phyloP scores from a whole-genome alignment of 768 basidiomycete genomes.

The Kwoniella heveanensis region DNA sequence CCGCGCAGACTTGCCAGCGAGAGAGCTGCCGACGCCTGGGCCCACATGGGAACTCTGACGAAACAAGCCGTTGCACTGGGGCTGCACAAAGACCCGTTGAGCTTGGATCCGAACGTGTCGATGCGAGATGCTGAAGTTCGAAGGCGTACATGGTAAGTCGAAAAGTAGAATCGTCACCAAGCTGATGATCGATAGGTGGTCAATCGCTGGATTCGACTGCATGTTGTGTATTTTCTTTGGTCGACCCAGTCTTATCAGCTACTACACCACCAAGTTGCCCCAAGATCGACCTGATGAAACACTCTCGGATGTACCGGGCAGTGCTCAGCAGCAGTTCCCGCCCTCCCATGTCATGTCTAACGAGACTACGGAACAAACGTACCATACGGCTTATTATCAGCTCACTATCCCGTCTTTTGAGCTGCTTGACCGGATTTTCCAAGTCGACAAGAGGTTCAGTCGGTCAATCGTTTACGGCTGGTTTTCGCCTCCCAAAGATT shows the following conservation, averaged over 20 bases:
- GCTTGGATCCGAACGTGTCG: constrained; percentile 46
- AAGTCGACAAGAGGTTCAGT: constrained; percentile 43
- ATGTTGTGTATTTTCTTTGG: constrained; percentile 52
- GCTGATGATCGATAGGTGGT: constrained; percentile 39
- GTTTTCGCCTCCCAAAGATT: constrained; percentile 38
- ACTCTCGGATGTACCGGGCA: constrained; percentile 42
- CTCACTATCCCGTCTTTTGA: constrained; percentile 54
- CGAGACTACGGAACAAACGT: constrained; percentile 51
- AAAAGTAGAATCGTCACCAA: not conserved
- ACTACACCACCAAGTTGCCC: constrained; percentile 52
- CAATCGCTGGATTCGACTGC: constrained; percentile 52
- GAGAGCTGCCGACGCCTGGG: constrained; percentile 52
- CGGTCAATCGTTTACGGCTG: constrained; percentile 48
- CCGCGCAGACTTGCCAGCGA: constrained; percentile 37
- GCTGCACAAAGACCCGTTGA: constrained; percentile 52
- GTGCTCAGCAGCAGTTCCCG: constrained; percentile 29
- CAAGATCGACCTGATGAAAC: constrained; percentile 51
- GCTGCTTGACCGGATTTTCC: constrained; percentile 51
- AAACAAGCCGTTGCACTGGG: constrained; percentile 54
- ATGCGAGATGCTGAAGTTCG: constrained; percentile 50
- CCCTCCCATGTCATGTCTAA: constrained; percentile 40
- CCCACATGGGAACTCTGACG: constrained; percentile 44
- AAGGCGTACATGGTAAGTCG: constrained; percentile 47
- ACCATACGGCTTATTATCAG: constrained; percentile 52
- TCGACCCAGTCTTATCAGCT: constrained; percentile 50